Evolutionary conservation across 352 stramenopile genomes (phyloP).

Genomic region (Globisporangium echinulatum): DNA sequence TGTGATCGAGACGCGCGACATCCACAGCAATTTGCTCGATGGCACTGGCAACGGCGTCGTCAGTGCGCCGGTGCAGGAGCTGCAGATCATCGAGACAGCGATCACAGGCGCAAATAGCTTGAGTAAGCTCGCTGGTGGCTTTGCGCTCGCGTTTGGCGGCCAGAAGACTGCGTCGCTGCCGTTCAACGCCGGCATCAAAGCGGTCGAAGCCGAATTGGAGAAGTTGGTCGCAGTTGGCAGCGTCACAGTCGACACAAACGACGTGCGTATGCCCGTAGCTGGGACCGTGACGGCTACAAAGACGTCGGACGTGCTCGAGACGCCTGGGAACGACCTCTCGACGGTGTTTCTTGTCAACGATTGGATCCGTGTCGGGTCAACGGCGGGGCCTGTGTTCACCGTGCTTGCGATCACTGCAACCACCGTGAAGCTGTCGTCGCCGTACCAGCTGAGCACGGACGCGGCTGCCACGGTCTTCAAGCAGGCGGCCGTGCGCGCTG

Average conservation of each 20-base stretch:
- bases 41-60: constrained; percentile 56
- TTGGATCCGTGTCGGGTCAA: constrained; percentile 89
- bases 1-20: constrained; percentile 89
- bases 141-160: constrained; percentile 65
- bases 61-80: constrained; percentile 64
- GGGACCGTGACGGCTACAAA: constrained; percentile 70
- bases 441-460: constrained; percentile 66
- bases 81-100: constrained; percentile 89
- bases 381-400: constrained; percentile 81
- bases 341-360: constrained; percentile 71
- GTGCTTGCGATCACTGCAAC: constrained; percentile 56
- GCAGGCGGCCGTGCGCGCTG: constrained; percentile 39
- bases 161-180: constrained; percentile 48
- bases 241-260: constrained; percentile 87
- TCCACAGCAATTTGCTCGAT: constrained; percentile 88
- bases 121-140: constrained; percentile 54
- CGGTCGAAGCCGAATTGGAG: constrained; percentile 74
- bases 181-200: constrained; percentile 75
- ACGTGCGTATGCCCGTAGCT: constrained; percentile 62
- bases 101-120: constrained; percentile 22
- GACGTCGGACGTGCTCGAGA: constrained; percentile 67
- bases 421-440: constrained; percentile 81
- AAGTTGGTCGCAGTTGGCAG: constrained; percentile 74
- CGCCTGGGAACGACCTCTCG: constrained; percentile 42
- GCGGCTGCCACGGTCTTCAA: constrained; percentile 73